Base-by-base conservation (phyloP, 176 grass and related monocot genomes). In the Tillandsia fasciculata region DNA sequence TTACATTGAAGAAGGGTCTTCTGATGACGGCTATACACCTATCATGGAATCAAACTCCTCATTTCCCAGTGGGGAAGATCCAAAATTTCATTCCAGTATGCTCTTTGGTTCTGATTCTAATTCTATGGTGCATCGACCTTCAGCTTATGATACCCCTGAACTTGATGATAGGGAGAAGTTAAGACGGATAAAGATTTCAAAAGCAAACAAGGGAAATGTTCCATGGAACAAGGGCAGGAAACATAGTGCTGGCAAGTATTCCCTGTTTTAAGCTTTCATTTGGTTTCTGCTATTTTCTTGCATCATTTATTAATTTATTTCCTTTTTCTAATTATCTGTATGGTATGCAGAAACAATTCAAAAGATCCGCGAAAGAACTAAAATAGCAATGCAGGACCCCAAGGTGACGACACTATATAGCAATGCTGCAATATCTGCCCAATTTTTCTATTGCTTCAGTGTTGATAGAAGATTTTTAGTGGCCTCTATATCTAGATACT, bases 351-450 rank as follows among this genome's bases (percentile, higher is more conserved):
- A 90, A 83, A 97, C 93, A 11, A 52, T 90, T 66, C 86, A 85
- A 78, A 70, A 68, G 76, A 97, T 97, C 65, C 76, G 86, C 22
- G 86, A 87, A 75, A 85, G 89, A 69, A 97, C 93, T n/a, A 87
- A 83, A 85, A 80, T 92, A 73, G 93, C 93, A n/a, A 97, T 97
- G 93, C 88, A 97, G 81, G 78, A 97, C 71, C 89, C 93, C 89
- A 92, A 97, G 93, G 93, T 97, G 86, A 97, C 76, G 86, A 89
- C 88, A 66, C 18, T 27, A 81, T 15, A 20, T 20, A 15, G 15
- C n/a, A 18, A 59, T 59, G 18, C 54, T 59, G 54, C n/a, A 59
- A 59, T 59, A 22, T 59, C 18, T 5, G 13, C 14, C 9, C 54
- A 17, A 59, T 4, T 17, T 59, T 56, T 5, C 52, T 13, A 5